Conservation (phyloP, 768 basidiomycete species). For the Lactarius psammicola region DNA sequence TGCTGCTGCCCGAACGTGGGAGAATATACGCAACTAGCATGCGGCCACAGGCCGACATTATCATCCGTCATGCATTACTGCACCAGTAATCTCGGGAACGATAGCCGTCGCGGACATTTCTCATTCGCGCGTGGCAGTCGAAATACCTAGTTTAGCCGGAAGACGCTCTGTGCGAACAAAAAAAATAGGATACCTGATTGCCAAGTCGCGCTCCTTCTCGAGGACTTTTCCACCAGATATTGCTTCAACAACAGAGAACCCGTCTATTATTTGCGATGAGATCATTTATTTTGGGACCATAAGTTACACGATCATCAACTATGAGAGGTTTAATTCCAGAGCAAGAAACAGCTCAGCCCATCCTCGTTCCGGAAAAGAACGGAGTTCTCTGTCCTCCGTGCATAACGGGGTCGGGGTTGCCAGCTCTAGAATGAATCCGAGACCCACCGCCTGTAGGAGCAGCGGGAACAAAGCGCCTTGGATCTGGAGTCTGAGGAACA, state of each 20-base stretch:
- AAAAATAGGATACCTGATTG: not conserved
- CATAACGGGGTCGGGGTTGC: constrained; percentile 12
- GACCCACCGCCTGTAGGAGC: constrained; percentile 10
- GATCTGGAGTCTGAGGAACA: constrained; percentile 28
- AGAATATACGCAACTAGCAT: too few relatives aligned
- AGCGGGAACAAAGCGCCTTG: constrained; percentile 27
- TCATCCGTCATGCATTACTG: too few relatives aligned
- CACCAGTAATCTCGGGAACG: not conserved
- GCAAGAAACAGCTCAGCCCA: constrained; percentile 26
- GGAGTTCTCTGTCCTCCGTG: constrained; percentile 48
- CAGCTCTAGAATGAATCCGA: constrained; percentile 27
- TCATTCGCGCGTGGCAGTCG: not conserved
- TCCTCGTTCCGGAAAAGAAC: constrained; percentile 43
- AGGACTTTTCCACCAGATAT: not conserved
- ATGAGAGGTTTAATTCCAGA: not conserved
- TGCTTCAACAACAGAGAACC: not conserved
- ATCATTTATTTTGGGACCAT: not conserved
- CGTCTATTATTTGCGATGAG: not conserved
- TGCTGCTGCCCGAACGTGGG: too few relatives aligned
- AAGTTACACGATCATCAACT: not conserved
- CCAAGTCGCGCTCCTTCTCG: too few relatives aligned
- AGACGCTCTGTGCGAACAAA: not conserved
- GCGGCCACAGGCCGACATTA: too few relatives aligned
- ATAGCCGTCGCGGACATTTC: not conserved
- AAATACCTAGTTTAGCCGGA: not conserved